Evolutionary conservation across 768 basidiomycete species (phyloP).

Genomic region (Termitomyces sp.): DNA sequence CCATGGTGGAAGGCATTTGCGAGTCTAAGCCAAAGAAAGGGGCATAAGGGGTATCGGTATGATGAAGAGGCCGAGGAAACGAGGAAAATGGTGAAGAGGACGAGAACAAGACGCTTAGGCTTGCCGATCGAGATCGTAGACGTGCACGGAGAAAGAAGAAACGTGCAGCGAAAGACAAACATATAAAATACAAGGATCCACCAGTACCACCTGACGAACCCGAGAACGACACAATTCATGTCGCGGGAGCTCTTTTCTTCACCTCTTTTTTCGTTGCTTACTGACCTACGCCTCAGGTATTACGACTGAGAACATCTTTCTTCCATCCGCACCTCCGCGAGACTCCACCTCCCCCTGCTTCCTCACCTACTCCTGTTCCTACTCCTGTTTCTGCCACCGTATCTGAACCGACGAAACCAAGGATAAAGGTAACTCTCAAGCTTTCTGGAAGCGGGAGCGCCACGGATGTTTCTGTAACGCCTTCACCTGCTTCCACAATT

Average conservation of each 20-base stretch:
- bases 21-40: slow-evolving; percentile 21
- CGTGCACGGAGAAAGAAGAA: slow-evolving; percentile 27
- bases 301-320: slow-evolving; percentile 96
- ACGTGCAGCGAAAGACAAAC: background rate
- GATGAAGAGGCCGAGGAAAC: slow-evolving; percentile 6
- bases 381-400: background rate
- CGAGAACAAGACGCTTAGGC: slow-evolving; percentile 19
- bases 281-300: slow-evolving; percentile 43
- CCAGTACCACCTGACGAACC: background rate
- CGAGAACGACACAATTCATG: slow-evolving; percentile 55
- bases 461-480: no score
- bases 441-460: slow-evolving; percentile 8
- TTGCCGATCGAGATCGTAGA: slow-evolving; percentile 37
- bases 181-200: slow-evolving; percentile 13
- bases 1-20: slow-evolving; percentile 57
- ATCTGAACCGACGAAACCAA: slow-evolving; percentile 1
- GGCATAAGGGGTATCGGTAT: background rate
- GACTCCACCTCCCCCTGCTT: slow-evolving; percentile 23
- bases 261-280: background rate
- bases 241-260: slow-evolving; percentile 57
- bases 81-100: slow-evolving; percentile 11
- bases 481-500: no score
- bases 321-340: slow-evolving; percentile 79
- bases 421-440: slow-evolving; percentile 25
- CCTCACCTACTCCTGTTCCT: no score